Evolutionary conservation across 2,329 filamentous ascomycete genomes (phyloP).

Genomic region (Geosmithia putterillii): DNA sequence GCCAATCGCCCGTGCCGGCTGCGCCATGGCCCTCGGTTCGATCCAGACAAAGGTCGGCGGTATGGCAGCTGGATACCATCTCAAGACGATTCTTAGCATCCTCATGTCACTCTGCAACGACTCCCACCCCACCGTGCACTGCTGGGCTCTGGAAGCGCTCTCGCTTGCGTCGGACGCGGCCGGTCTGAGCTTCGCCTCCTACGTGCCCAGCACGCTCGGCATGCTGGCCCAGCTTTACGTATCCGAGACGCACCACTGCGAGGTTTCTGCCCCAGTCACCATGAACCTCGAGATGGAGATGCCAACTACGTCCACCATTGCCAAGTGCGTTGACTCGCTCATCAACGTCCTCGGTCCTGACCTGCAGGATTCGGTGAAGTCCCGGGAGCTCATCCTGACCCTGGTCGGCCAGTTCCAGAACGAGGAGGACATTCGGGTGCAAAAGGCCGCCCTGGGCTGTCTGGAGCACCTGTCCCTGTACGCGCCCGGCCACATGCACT

Average conservation of each 20-base stretch:
- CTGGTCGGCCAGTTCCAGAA: constrained; percentile 73
- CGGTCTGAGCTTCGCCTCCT: constrained; percentile 81
- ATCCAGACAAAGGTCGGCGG: constrained; percentile 94
- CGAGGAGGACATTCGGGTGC: constrained; percentile 57
- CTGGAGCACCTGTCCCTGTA: constrained; percentile 88
- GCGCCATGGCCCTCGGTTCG: constrained; percentile 81
- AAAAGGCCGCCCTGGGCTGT: constrained; percentile 69
- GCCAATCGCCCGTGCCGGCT: constrained; percentile 84
- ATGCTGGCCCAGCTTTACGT: constrained; percentile 92
- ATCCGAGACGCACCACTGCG: constrained; percentile 80
- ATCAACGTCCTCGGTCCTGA: constrained; percentile 96
- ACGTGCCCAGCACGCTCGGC: constrained; percentile 79
- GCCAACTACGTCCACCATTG: constrained; percentile 70
- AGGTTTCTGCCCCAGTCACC: constrained; percentile 65
- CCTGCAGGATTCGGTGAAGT: constrained; percentile 81
- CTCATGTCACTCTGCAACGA: constrained; percentile 97
- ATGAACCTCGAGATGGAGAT: constrained; percentile 86
- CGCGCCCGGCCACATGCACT: constrained; percentile 77
- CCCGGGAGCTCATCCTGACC: constrained; percentile 82
- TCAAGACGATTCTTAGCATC: constrained; percentile 95
- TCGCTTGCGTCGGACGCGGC: constrained; percentile 82
- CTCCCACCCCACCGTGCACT: constrained; percentile 88
- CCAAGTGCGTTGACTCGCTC: constrained; percentile 82
- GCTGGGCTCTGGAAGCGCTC: constrained; percentile 87
- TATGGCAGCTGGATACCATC: constrained; percentile 91